Conservation (phyloP, 768 basidiomycete genomes). For the Tricholoma terreum region DNA sequence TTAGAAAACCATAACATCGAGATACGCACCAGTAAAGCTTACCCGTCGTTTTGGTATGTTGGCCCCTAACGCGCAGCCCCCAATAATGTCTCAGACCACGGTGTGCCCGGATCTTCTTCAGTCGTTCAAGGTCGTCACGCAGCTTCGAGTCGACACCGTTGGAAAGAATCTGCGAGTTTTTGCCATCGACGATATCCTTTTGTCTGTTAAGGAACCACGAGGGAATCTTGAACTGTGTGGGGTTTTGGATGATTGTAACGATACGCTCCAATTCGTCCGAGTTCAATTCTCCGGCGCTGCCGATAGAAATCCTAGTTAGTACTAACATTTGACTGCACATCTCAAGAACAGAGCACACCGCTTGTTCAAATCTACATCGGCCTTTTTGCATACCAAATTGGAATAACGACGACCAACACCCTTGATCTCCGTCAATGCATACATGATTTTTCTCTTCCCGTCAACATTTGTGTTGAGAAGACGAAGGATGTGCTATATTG, state of each 20-base stretch:
- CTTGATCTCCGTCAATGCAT: constrained; percentile 99
- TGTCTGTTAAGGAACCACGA: constrained; percentile 99
- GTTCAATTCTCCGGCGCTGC: constrained; percentile 97
- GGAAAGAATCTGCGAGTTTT: constrained; percentile 92
- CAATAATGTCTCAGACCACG: constrained; percentile 91
- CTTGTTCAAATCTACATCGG: constrained; percentile 97
- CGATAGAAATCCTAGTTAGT: background rate
- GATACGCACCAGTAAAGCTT: constrained; percentile 21
- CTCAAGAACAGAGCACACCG: constrained; percentile 60
- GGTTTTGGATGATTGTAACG: constrained; percentile 99
- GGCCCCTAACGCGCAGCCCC: constrained; percentile 94
- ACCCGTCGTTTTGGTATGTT: constrained; percentile 99
- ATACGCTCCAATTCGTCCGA: constrained; percentile 99
- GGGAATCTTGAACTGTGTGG: constrained; percentile 99
- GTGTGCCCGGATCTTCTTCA: constrained; percentile 99
- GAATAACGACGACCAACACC: constrained; percentile 99
- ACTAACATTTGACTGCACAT: background rate
- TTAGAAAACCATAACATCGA: background rate
- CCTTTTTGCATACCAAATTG: constrained; percentile 99
- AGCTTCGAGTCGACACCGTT: constrained; percentile 97
- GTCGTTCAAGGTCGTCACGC: constrained; percentile 94
- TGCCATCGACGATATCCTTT: constrained; percentile 96
- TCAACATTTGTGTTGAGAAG: constrained; percentile 99
- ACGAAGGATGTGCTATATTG: constrained; percentile 91
- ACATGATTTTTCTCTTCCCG: constrained; percentile 99